Base-by-base conservation (phyloP, 495 filamentous ascomycete genomes). In the Trichoderma reesei region DNA sequence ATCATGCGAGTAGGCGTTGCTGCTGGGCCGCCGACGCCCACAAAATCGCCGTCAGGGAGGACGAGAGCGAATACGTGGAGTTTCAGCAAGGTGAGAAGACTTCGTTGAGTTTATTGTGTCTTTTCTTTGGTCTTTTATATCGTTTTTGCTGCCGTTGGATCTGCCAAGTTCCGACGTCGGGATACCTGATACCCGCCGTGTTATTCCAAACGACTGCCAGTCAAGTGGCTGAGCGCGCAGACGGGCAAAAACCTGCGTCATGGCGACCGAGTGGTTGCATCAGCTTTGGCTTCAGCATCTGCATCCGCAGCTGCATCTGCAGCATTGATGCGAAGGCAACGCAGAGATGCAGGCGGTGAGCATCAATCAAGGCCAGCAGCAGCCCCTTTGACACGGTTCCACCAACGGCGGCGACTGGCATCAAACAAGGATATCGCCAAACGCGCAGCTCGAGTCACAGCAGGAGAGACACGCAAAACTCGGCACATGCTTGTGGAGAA, bases 31-130 rank as follows among this genome's bases (percentile, higher is more conserved):
- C 67, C 71, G 64, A 68, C 63, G 37, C 41, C 64, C 61, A 60
- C 66, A 66, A 13, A 67, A 60, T 41, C 69, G 16, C 54, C 54
- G 16, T 42, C 31, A 20, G 61, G 61, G 39, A 62, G 66, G 61
- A 34, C 31, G 20, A 62, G 66, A 41, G 62, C 67, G 60, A 66
- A 77, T 46, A 70, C 71, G 37, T 75, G 68, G 69, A 73, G 67
- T 67, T 75, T 75, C 68, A 73, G 69, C 66, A 74, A 71, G 72
- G 73, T 74, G 64, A 65, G 67, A 61, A 61, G 31, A 7, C 39
- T 64, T 48, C 16, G 13, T 44, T 10, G n/a, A 16, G 18, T 34
- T 36, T 46, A 59, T 11, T 56, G 54, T 41, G 46, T 64, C 65
- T 61, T 65, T 46, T 68, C 38, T 20, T 61, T 61, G 44, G 48